Evolutionary conservation across 148 eudicot genomes (phyloP), one percentile per base, ranked within the genome.

Genomic region (Dianthus caryophyllus): DNA sequence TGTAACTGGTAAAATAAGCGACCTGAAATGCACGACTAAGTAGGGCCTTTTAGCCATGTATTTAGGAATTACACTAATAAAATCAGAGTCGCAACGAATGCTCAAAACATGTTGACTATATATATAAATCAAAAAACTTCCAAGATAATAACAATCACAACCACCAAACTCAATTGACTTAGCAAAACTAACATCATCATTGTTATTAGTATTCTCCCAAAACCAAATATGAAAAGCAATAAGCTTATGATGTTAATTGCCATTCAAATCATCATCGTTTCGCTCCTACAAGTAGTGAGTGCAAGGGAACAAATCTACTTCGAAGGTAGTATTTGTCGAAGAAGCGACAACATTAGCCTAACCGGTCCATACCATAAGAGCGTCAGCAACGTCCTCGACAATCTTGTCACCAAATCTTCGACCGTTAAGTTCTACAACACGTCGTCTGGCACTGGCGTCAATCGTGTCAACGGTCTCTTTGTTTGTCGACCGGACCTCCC

Each of bases 381-480:
- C 70, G 69, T 64, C 21, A 9, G n/a, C n/a, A n/a, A n/a, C 25
- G 38, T 31, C 46, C 52, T 75, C 20, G 33, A 69, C 25, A 18
- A 64, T 17, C 27, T 21, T 9, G 70, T 75, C 13, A 18, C 33
- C 54, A 9, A 16, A 9, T 57, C 53, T 38, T 55, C 78, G 5
- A 6, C 0, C 1, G 17, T 46, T 27, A 33, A 49, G 11, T 75
- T 75, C 41, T 44, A 15, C 18, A 18, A 9, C 30, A 0, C 30
- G 41, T 75, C 78, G 0, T 18, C 29, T 0, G 73, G 78, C 8
- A 10, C 12, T 1, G 70, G 73, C 0, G 10, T 6, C 0, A 25
- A 69, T 49, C 70, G 5, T 0, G 73, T 75, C 21, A 75, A 75
- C 14, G 78, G 73, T 13, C 57, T 63, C 64, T 75, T 41, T 50